phyloP scores from a whole-genome alignment of 345 rosid species.

The Moricandia moricandioides region DNA sequence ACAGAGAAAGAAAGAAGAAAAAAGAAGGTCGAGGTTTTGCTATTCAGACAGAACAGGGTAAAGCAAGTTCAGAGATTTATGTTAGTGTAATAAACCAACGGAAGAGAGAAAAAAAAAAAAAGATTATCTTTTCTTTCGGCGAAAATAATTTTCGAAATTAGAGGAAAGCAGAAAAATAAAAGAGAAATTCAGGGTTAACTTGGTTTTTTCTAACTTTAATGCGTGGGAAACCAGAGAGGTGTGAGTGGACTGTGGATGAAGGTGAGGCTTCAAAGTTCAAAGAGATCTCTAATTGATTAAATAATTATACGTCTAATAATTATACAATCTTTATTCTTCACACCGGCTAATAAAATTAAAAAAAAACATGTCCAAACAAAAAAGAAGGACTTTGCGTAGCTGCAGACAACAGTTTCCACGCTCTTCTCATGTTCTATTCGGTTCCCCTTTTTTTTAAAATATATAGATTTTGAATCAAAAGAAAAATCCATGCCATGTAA shows the following conservation, averaged over 20 bases:
- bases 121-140: conserved; percentile 32
- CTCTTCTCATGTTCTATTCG: conserved; percentile 21
- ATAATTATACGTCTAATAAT: background rate
- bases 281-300: background rate
- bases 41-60: conserved; percentile 16
- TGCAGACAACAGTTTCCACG: conserved; percentile 14
- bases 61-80: conserved; percentile 19
- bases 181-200: background rate
- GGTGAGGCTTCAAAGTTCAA: conserved; percentile 29
- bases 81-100: conserved; percentile 25
- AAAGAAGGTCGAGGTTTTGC: conserved; percentile 8
- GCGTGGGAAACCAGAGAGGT: conserved; percentile 41
- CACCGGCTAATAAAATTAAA: background rate
- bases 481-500: background rate
- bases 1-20: background rate
- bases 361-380: background rate
- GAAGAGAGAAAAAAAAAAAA: conserved; percentile 2
- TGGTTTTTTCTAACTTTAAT: conserved; percentile 18
- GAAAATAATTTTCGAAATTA: conserved; percentile 22
- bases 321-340: background rate
- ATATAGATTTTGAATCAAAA: background rate
- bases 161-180: background rate
- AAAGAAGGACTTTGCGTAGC: conserved; percentile 10
- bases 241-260: conserved; percentile 7
- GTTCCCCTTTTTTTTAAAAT: background rate